These are phyloP conservation scores for Cercospora zeae-maydis DNA, from an alignment of 2,329 filamentous ascomycete species.

Conservation along the genomic window DNA sequence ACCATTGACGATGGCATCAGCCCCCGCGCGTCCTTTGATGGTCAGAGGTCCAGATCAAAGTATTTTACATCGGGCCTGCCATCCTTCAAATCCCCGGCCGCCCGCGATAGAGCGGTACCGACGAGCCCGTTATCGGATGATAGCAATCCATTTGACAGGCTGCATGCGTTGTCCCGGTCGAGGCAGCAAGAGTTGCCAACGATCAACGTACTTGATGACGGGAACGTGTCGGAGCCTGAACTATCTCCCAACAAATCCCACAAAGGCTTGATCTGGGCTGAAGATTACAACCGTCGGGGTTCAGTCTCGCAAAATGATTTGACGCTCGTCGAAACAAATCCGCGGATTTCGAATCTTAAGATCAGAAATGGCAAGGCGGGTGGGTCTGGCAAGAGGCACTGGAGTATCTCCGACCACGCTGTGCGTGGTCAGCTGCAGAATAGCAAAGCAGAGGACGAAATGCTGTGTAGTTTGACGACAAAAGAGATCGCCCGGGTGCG, in stretches of 20 bases:
- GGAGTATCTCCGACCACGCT: conserved; percentile 55
- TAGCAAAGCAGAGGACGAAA: conserved; percentile 29
- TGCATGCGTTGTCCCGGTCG: conserved; percentile 40
- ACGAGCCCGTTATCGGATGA: conserved; percentile 21
- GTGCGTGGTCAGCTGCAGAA: conserved; percentile 32
- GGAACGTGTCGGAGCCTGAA: conserved; percentile 33
- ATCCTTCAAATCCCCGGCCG: conserved; percentile 50
- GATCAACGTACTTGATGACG: conserved; percentile 46
- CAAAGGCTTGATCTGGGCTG: conserved; percentile 2
- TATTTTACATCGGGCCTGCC: conserved; percentile 48
- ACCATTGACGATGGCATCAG: conserved; percentile 37
- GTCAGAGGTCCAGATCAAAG: conserved; percentile 39
- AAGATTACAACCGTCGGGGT: conserved; percentile 30
- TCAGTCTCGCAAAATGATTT: conserved; percentile 37
- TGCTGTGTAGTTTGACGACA: conserved; percentile 51
- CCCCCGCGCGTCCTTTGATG: conserved; percentile 36
- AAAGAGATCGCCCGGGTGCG: conserved; percentile 78
- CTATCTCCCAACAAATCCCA: conserved; percentile 12
- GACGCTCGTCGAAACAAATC: conserved; percentile 8
- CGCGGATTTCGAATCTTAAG: conserved; percentile 8
- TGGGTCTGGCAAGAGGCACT: conserved; percentile 43
- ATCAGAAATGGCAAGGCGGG: conserved; percentile 4
- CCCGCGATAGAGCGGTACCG: conserved; percentile 21
- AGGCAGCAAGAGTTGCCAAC: conserved; percentile 48
- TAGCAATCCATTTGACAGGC: conserved; percentile 43